Percentiles rank a stretch among this genome's conserved stretches.
Conservation (phyloP, 1,284 basidiomycete genomes). For the Butyriboletus regius region DNA sequence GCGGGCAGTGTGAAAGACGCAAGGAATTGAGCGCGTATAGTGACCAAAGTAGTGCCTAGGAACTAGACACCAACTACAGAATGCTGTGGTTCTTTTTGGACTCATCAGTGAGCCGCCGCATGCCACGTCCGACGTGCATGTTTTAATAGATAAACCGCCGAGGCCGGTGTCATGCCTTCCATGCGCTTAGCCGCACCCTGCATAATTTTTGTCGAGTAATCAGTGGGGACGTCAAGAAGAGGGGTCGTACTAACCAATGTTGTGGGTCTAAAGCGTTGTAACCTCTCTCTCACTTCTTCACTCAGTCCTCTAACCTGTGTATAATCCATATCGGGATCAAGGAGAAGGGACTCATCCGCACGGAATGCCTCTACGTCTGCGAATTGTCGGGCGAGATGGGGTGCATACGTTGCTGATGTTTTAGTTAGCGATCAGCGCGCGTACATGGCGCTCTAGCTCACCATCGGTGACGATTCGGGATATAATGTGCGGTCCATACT, state of each 20-base stretch:
- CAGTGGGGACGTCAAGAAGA: not conserved
- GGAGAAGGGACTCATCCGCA: constrained; percentile 64
- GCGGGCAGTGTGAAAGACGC: not conserved
- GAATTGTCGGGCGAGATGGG: constrained; percentile 61
- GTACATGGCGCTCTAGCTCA: constrained; percentile 19
- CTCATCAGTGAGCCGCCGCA: not conserved
- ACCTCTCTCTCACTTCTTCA: constrained; percentile 65
- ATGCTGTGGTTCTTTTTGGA: not conserved
- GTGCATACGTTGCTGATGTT: constrained; percentile 41
- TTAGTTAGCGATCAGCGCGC: not conserved
- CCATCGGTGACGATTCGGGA: constrained; percentile 68
- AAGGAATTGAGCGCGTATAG: not conserved
- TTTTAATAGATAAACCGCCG: constrained; percentile 56
- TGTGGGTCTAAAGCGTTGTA: constrained; percentile 54
- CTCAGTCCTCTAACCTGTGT: constrained; percentile 60
- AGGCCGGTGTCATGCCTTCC: constrained; percentile 79
- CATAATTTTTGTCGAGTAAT: not conserved
- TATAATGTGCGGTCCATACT: constrained; percentile 48
- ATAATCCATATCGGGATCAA: constrained; percentile 71
- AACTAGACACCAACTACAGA: not conserved
- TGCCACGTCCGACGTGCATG: constrained; percentile 47
- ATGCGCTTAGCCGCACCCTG: constrained; percentile 79
- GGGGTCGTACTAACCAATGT: constrained; percentile 50
- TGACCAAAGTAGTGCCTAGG: not conserved
- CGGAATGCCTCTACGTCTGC: constrained; percentile 72